Base-by-base conservation (phyloP, 202 grass and related monocot genomes). In the Schoenoplectus tabernaemontani region DNA sequence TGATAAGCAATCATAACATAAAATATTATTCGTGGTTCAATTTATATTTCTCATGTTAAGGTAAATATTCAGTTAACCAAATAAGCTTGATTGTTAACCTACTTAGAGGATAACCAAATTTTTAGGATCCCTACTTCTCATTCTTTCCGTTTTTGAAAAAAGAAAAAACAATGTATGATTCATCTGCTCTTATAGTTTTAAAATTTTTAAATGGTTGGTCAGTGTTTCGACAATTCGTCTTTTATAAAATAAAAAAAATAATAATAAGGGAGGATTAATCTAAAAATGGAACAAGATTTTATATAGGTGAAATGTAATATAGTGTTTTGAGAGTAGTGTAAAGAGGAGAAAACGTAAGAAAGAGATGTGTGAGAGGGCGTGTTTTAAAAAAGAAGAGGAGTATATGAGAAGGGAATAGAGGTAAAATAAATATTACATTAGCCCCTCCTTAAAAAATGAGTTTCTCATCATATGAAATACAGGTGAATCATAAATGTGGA, bases 401-500 rank as follows among this genome's bases (percentile, higher is more conserved):
- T n/a, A n/a, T n/a, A n/a, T n/a, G n/a, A n/a, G n/a, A n/a, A n/a
- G n/a, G n/a, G n/a, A n/a, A n/a, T n/a, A n/a, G n/a, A n/a, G n/a
- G n/a, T n/a, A n/a, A n/a, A n/a, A n/a, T n/a, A n/a, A n/a, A n/a
- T n/a, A n/a, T n/a, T n/a, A n/a, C 16, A 9, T 67, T 65, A 17
- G 7, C 33, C 33, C 62, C 62, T 39, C 62, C 2, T 36, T 7
- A 17, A 65, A 65, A 38, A 36, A 65, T 38, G 38, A 39, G 11
- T 42, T 68, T 42, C 17, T 68, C 43, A 37, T 68, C 15, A 51
- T 17, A 51, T 48, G 69, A 51, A 72, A 72, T 44, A 43, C 69
- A 53, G 15, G 16, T 33, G 26, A 32, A 53, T 53, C 44, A 73
- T 73, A 73, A 73, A 73, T 73, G 69, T 30, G 69, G 69, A 73